phyloP scores from a whole-genome alignment of 768 basidiomycete genomes.

The Coprinellus micaceus region DNA sequence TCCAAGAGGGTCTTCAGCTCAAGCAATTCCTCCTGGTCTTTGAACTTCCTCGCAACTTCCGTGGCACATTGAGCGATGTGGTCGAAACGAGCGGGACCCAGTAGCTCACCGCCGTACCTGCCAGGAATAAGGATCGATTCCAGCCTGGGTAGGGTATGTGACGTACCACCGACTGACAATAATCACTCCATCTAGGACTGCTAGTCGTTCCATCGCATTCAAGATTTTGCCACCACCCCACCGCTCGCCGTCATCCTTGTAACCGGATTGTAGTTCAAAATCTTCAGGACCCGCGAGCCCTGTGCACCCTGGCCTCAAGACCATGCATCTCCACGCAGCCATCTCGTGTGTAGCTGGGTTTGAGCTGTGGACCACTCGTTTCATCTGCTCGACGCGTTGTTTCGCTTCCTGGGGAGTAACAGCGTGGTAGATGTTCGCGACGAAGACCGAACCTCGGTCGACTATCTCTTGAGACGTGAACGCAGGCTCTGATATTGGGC shows the following conservation, averaged over 20 bases:
- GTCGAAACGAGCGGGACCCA: conserved; percentile 71
- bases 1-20: conserved; percentile 54
- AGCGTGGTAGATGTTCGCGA: conserved; percentile 60
- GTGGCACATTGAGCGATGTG: conserved; percentile 75
- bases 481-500: conserved; percentile 42
- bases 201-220: conserved; percentile 65
- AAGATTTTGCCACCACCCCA: conserved; percentile 64
- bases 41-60: conserved; percentile 72
- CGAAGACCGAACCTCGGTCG: conserved; percentile 71
- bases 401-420: conserved; percentile 49
- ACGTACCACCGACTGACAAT: conserved; percentile 73
- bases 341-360: conserved; percentile 71
- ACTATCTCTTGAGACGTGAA: conserved; percentile 70
- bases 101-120: conserved; percentile 80
- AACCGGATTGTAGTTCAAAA: conserved; percentile 61
- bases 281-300: conserved; percentile 74
- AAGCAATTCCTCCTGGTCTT: conserved; percentile 62
- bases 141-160: background rate
- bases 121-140: background rate
- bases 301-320: conserved; percentile 55
- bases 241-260: conserved; percentile 75
- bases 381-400: conserved; percentile 47
- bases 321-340: conserved; percentile 77
- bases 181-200: conserved; percentile 73
- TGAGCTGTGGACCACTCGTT: conserved; percentile 51